Conservation (phyloP, 768 basidiomycete species). For the Hydnum rufescens region DNA sequence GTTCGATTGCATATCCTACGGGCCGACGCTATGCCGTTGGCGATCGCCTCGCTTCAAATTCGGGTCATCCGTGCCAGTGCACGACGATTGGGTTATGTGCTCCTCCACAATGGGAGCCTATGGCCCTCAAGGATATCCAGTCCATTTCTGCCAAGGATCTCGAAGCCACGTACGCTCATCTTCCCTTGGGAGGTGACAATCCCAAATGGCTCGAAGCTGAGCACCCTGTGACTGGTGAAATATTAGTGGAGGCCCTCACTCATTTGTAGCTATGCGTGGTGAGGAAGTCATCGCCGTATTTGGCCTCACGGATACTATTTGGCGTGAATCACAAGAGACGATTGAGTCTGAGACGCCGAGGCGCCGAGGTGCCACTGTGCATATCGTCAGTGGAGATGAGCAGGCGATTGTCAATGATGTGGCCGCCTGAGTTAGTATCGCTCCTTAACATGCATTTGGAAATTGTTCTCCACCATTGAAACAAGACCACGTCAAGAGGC, state of each 20-base stretch:
- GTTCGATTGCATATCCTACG: slow-evolving; percentile 8
- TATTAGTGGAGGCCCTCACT: slow-evolving; percentile 1
- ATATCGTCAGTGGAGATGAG: slow-evolving; percentile 74
- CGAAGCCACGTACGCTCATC: not conserved
- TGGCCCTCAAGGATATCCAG: not conserved
- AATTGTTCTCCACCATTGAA: slow-evolving; percentile 70
- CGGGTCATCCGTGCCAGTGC: not conserved
- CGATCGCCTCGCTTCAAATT: not conserved
- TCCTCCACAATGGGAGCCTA: not conserved
- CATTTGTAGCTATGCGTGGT: slow-evolving; percentile 8
- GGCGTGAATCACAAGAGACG: too few species aligned
- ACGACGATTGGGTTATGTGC: not conserved
- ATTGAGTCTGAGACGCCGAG: too few species aligned
- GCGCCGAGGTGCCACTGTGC: slow-evolving; percentile 23
- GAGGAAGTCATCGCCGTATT: slow-evolving; percentile 5
- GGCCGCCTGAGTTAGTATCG: slow-evolving; percentile 45
- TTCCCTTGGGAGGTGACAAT: slow-evolving; percentile 17
- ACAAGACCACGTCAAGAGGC: slow-evolving; percentile 22
- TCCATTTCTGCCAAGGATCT: slow-evolving; percentile 3
- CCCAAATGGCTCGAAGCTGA: slow-evolving; percentile 18
- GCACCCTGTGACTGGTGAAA: slow-evolving; percentile 15
- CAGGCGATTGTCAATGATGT: slow-evolving; percentile 50
- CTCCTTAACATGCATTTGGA: slow-evolving; percentile 44
- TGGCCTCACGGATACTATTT: slow-evolving; percentile 6
- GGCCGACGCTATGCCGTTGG: slow-evolving; percentile 13